phyloP scores from a whole-genome alignment of 2,329 filamentous ascomycete genomes.

The Apiospora phragmitis region DNA sequence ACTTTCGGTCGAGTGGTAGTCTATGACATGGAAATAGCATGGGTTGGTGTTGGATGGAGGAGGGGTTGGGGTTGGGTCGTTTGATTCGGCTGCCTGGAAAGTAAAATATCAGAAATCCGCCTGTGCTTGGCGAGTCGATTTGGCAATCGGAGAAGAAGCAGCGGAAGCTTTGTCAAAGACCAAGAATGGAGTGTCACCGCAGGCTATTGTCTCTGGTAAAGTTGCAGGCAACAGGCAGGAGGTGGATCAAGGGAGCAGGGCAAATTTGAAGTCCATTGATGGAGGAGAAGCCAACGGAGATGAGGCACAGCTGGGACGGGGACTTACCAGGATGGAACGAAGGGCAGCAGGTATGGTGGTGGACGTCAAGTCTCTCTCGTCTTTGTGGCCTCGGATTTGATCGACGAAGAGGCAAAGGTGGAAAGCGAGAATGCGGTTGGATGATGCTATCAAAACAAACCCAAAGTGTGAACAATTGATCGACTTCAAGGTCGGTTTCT shows the following conservation, averaged over 20 bases:
- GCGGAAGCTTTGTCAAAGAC: not conserved
- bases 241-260: not conserved
- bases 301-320: not conserved
- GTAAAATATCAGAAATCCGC: not conserved
- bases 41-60: not conserved
- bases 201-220: not conserved
- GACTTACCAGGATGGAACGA: not conserved
- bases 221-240: not conserved
- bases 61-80: not conserved
- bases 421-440: not conserved
- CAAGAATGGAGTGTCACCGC: not conserved
- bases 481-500: not conserved
- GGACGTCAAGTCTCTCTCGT: not conserved
- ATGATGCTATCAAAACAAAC: not conserved
- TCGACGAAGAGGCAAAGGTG: not conserved
- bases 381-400: too few relatives aligned
- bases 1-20: not conserved
- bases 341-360: not conserved
- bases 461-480: not conserved
- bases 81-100: not conserved
- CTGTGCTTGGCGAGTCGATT: not conserved
- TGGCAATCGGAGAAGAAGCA: not conserved
- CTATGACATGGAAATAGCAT: conserved; percentile 2
- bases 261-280: too few relatives aligned
- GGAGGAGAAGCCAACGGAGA: not conserved